Evolutionary conservation across 192 early-diverging fungal genomes (phyloP).

Genomic region (Mortierella alpina): DNA sequence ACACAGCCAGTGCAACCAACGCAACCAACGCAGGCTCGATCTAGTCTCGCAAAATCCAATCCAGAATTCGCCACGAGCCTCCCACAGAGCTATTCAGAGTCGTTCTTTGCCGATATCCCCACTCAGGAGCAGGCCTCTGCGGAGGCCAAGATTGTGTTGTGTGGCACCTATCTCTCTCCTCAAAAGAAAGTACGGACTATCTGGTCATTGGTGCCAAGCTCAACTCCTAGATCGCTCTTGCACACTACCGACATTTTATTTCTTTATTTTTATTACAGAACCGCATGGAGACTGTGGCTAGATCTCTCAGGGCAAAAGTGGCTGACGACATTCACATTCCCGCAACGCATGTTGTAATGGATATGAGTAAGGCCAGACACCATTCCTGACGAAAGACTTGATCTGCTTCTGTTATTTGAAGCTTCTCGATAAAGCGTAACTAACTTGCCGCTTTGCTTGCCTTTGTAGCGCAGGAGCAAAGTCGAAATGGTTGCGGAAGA

Average conservation of each 20-base stretch:
- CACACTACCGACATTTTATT: neutral
- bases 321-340: slow-evolving; percentile 15
- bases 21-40: neutral
- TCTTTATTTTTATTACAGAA: neutral
- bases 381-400: neutral
- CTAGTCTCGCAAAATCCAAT: neutral
- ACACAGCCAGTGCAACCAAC: neutral
- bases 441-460: neutral
- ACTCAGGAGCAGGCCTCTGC: slow-evolving; percentile 10
- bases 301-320: slow-evolving; percentile 8
- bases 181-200: slow-evolving; percentile 22
- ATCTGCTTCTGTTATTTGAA: neutral
- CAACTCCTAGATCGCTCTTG: neutral
- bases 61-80: neutral
- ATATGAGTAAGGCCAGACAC: slow-evolving; percentile 17
- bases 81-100: neutral
- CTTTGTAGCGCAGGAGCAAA: slow-evolving; percentile 7
- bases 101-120: neutral
- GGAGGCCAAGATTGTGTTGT: slow-evolving; percentile 11
- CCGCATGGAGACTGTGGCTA: slow-evolving; percentile 21
- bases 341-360: slow-evolving; percentile 39
- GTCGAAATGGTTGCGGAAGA: slow-evolving; percentile 17
- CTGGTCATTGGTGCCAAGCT: neutral
- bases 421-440: neutral
- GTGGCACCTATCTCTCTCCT: slow-evolving; percentile 17